These are phyloP conservation scores for Beta vulgaris DNA, from an alignment of 148 eudicot species.

Conservation along the genomic window DNA sequence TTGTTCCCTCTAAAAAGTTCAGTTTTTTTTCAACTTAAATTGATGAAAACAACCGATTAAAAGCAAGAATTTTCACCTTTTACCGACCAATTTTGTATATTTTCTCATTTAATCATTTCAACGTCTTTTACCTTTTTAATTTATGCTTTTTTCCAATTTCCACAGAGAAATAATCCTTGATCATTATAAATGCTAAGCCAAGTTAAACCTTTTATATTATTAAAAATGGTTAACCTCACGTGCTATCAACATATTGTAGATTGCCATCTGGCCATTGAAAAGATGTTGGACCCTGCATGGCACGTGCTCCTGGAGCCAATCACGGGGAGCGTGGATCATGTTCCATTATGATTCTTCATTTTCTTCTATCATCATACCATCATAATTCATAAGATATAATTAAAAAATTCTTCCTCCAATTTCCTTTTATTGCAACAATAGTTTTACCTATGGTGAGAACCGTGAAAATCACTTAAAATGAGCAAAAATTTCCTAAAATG, in stretches of 20 bases:
- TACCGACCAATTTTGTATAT: constrained; percentile 40
- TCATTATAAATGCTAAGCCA: neutral
- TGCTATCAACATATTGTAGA: constrained; percentile 15
- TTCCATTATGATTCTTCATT: constrained; percentile 1
- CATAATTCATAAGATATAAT: neutral
- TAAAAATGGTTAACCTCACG: constrained; percentile 22
- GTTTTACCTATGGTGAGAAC: too few species aligned
- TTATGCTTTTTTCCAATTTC: constrained; percentile 13
- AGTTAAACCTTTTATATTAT: neutral
- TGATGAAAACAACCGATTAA: constrained; percentile 28
- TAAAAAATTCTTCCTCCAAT: too few species aligned
- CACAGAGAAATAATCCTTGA: neutral
- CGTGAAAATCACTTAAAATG: too few species aligned
- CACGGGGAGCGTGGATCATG: constrained; percentile 26
- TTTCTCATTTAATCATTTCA: constrained; percentile 20
- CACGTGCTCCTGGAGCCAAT: constrained; percentile 33
- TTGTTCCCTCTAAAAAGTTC: constrained; percentile 26
- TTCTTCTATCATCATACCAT: constrained; percentile 23
- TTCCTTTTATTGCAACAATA: too few species aligned
- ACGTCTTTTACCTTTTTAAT: constrained; percentile 1
- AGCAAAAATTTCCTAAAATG: too few species aligned
- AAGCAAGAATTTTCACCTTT: neutral
- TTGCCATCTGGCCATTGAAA: constrained; percentile 7
- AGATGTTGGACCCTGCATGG: neutral
- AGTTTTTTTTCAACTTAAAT: constrained; percentile 18